Evolutionary conservation across 2,329 filamentous ascomycete species (phyloP).

Genomic region (Sordariomycetes sp.): DNA sequence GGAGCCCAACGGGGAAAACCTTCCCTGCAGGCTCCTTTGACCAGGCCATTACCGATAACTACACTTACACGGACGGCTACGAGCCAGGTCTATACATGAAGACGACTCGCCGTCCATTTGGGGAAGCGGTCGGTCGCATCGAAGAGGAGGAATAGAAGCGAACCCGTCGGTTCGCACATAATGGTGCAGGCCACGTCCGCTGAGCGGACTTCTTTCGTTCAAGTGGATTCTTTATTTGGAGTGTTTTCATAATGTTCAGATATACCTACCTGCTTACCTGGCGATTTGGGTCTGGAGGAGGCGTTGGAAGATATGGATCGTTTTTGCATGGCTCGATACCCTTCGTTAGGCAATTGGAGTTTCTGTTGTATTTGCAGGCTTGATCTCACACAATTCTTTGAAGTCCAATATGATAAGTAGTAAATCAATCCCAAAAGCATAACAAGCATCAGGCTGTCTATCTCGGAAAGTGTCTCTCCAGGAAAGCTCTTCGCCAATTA

Average conservation of each 20-base stretch:
- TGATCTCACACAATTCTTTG: background rate
- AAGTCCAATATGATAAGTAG: too few relatives aligned
- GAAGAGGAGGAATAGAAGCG: conserved; percentile 25
- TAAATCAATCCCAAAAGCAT: background rate
- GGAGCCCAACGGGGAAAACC: conserved; percentile 21
- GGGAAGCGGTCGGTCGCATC: conserved; percentile 22
- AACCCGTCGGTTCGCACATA: too few relatives aligned
- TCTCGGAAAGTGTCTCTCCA: too few relatives aligned
- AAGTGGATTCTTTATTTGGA: too few relatives aligned
- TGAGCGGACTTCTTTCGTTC: too few relatives aligned
- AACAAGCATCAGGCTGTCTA: background rate
- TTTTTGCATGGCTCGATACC: conserved; percentile 3
- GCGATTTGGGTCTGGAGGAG: background rate
- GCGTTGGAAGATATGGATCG: background rate
- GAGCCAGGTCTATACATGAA: conserved; percentile 26
- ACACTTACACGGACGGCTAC: conserved; percentile 16
- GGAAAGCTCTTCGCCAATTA: too few relatives aligned
- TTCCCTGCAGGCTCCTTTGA: conserved; percentile 9
- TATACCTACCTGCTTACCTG: too few relatives aligned
- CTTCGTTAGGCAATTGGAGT: conserved; percentile 1
- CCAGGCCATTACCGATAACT: conserved; percentile 16
- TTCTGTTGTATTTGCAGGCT: background rate
- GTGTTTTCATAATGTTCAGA: too few relatives aligned
- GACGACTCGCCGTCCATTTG: conserved; percentile 21
- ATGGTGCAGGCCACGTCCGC: too few relatives aligned